Evolutionary conservation across 2,329 filamentous ascomycete species (phyloP), one percentile per base, ranked within the genome.

Genomic region (Dendryphion nanum): DNA sequence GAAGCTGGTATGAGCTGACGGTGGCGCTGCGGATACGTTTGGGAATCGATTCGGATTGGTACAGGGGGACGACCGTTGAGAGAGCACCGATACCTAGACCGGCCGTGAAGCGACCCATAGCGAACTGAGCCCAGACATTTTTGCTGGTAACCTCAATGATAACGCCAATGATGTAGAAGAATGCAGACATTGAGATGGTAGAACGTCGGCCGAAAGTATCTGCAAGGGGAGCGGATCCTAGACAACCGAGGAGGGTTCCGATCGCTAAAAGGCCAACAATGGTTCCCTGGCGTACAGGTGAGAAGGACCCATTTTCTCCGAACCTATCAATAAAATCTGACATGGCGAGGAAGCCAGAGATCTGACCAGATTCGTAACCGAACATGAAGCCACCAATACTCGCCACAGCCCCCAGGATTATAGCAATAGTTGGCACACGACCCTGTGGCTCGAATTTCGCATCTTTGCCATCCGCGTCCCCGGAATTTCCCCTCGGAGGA

Each of bases 211-310:
- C 82, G 38, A 83, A 69, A 2, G 63, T 66, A 45, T 85, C 82
- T 32, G 81, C 78, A 26, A 85, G 68, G 29, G 77, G 79, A 14
- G 80, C 71, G 16, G 69, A 69, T 33, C 65, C 61, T 6, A 89
- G 70, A 12, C 84, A 78, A 28, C 86, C 86, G 44, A 88, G 79
- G 58, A 89, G 87, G 12, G 85, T 89, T 33, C 85, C 85, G 23
- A 82, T 81, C 59, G 49, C 49, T 21, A 62, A 55, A 16, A 65
- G 47, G 52, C 57, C 61, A 20, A 65, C 61, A 32, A 65, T 64
- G 6, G 61, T 61, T 38, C 62, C 62, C 14, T 57, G 54, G 5
- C 62, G 55, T 13, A 58, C 51, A 28, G 59, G 53, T 18, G 51
- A 63, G 41, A 65, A 64, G 17, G 53, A 30, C 18, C 55, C 59